These are phyloP conservation scores for Verticillium tricorpus DNA, from an alignment of 2,329 filamentous ascomycete genomes.

Conservation along the genomic window DNA sequence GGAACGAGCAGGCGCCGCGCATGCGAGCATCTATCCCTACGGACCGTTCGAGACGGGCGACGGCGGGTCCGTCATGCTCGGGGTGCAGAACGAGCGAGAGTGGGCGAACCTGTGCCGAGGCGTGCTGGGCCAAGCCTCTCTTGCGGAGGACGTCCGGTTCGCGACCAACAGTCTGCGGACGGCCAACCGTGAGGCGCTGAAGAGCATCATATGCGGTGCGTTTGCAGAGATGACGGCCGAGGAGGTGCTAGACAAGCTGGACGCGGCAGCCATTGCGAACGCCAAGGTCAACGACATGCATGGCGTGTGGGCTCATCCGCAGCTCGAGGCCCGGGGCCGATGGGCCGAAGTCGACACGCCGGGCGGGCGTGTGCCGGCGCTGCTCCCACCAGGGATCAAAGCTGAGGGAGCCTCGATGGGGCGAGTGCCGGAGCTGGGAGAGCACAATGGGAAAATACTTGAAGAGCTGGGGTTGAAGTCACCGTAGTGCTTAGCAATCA, in stretches of 20 bases:
- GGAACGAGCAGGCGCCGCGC: slow-evolving; percentile 42
- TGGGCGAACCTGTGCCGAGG: slow-evolving; percentile 43
- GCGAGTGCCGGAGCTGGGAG: slow-evolving; percentile 6
- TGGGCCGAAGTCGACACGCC: slow-evolving; percentile 48
- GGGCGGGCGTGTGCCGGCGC: slow-evolving; percentile 37
- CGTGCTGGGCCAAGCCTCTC: slow-evolving; percentile 35
- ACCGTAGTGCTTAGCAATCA: background rate
- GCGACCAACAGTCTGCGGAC: slow-evolving; percentile 38
- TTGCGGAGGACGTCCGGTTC: slow-evolving; percentile 43
- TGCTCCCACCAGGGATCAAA: slow-evolving; percentile 38
- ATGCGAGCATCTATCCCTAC: slow-evolving; percentile 53
- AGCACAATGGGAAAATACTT: slow-evolving; percentile 8
- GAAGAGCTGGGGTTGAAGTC: slow-evolving; percentile 3
- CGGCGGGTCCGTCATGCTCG: slow-evolving; percentile 47
- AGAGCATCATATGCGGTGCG: slow-evolving; percentile 35
- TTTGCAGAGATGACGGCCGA: slow-evolving; percentile 34
- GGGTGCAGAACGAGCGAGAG: slow-evolving; percentile 54
- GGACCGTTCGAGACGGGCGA: slow-evolving; percentile 47
- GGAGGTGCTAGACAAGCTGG: slow-evolving; percentile 36
- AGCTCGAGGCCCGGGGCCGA: slow-evolving; percentile 42
- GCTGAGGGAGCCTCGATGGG: background rate
- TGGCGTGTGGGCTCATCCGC: slow-evolving; percentile 49
- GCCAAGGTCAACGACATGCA: slow-evolving; percentile 52
- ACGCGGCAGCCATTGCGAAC: slow-evolving; percentile 47
- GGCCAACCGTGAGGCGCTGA: slow-evolving; percentile 41